Base-by-base conservation (phyloP, 2,329 filamentous ascomycete species). In the Epichloe elymi region DNA sequence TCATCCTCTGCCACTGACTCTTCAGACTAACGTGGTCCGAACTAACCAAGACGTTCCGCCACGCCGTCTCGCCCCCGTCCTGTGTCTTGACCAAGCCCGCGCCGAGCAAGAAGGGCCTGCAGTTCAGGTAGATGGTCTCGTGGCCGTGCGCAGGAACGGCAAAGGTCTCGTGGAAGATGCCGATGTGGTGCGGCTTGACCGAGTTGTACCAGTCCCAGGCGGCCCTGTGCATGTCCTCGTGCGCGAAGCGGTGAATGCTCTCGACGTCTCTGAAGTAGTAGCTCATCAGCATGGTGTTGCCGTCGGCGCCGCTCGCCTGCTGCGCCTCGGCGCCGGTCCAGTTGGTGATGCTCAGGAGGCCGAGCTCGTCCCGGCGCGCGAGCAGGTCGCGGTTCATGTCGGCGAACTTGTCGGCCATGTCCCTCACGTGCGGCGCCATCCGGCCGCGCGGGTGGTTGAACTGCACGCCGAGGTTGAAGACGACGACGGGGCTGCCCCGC, bases 111-210 rank as follows among this genome's bases (percentile, higher is more conserved):
- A 62, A 53, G 1, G 70, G 70, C 49, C 57, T 61, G 55, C 68
- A 70, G 53, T 75, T 72, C 7, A 68, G 55, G 56, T 79, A 78
- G 20, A 80, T 65, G 2, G 65, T 71, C 68, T 81, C 77, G 62
- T 74, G 77, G 8, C 64, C 63, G 3, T 68, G 66, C 3, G 63
- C 61, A 1, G 68, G 68, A 5, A 72, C 70, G 26, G 67, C 62
- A 55, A 74, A 79, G 0, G 71, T 69, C 67, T 81, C 78, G 58
- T 82, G 78, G 53, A 67, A 79, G 55, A 80, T 73, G 5, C 69
- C 69, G 23, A 80, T 57, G 54, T 76, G 67, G 26, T 59, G 56
- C 40, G 64, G 54, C 26, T 67, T 58, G 43, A 59, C 60, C 48
- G 58, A 61, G 50, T 69, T 67, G 60, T 70, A 76, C 70, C 71